phyloP scores from a whole-genome alignment of 106 monocot genomes.

The Dioscorea dumetorum region DNA sequence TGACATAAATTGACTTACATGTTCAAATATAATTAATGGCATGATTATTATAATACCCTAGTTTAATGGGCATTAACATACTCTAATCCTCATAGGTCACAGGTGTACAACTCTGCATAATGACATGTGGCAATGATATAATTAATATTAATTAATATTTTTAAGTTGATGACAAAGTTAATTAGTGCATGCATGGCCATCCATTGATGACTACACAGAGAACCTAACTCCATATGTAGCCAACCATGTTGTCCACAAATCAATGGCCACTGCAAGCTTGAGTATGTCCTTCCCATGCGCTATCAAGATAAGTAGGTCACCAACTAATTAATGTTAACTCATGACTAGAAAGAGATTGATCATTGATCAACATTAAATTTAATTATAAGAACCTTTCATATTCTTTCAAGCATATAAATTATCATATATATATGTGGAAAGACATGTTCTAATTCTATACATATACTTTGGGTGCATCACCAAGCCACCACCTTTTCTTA shows the following conservation, averaged over 20 bases:
- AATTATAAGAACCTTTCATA: too few species aligned
- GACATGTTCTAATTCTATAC: not conserved
- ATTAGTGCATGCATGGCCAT: not conserved
- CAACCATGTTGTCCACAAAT: not conserved
- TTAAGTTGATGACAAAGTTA: not conserved
- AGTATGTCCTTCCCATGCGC: not conserved
- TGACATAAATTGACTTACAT: not conserved
- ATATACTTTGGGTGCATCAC: slow-evolving; percentile 1
- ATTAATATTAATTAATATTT: too few species aligned
- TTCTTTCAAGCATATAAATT: not conserved
- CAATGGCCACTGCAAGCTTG: not conserved
- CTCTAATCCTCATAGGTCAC: too few species aligned
- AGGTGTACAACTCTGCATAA: too few species aligned
- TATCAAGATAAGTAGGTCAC: not conserved
- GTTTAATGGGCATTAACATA: too few species aligned
- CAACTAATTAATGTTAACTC: not conserved
- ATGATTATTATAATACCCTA: too few species aligned
- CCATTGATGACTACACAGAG: not conserved
- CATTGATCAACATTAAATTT: not conserved
- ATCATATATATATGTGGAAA: not conserved
- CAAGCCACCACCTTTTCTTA: not conserved
- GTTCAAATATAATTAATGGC: too few species aligned
- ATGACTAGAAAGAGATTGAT: not conserved
- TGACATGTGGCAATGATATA: too few species aligned
- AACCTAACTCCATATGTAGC: not conserved